These are phyloP conservation scores for Hysterium pulicare DNA, from an alignment of 2,329 filamentous ascomycete species.

Conservation along the genomic window DNA sequence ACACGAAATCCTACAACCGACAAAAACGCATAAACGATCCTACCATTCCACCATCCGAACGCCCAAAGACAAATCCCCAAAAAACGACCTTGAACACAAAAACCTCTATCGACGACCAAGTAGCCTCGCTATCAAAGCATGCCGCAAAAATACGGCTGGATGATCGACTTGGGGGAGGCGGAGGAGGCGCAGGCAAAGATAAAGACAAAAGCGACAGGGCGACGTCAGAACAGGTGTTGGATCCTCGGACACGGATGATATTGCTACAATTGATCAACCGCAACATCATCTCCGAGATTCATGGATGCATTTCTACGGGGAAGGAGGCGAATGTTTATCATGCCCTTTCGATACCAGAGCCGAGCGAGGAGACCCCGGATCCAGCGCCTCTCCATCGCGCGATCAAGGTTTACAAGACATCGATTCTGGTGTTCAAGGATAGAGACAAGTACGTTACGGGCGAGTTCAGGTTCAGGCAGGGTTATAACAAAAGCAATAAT, in stretches of 20 bases:
- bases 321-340: constrained; percentile 99
- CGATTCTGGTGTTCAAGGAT: constrained; percentile 97
- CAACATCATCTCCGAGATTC: constrained; percentile 82
- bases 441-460: constrained; percentile 93
- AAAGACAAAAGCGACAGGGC: constrained; percentile 92
- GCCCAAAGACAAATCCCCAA: constrained; percentile 72
- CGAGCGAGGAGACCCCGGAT: constrained; percentile 47
- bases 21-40: constrained; percentile 65
- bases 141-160: constrained; percentile 82
- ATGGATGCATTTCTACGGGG: constrained; percentile 92
- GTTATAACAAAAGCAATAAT: constrained; percentile 92
- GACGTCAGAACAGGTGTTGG: constrained; percentile 90
- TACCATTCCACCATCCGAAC: constrained; percentile 48
- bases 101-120: constrained; percentile 80
- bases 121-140: constrained; percentile 78
- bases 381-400: constrained; percentile 65
- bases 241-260: constrained; percentile 92
- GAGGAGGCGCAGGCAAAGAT: constrained; percentile 47
- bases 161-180: constrained; percentile 51
- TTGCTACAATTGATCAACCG: constrained; percentile 94
- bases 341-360: constrained; percentile 62
- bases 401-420: constrained; percentile 99
- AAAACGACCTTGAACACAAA: constrained; percentile 72
- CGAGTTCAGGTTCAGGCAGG: constrained; percentile 85
- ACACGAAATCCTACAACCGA: constrained; percentile 85